phyloP scores from a whole-genome alignment of 495 filamentous ascomycete species.

The Talaromyces wortmannii region DNA sequence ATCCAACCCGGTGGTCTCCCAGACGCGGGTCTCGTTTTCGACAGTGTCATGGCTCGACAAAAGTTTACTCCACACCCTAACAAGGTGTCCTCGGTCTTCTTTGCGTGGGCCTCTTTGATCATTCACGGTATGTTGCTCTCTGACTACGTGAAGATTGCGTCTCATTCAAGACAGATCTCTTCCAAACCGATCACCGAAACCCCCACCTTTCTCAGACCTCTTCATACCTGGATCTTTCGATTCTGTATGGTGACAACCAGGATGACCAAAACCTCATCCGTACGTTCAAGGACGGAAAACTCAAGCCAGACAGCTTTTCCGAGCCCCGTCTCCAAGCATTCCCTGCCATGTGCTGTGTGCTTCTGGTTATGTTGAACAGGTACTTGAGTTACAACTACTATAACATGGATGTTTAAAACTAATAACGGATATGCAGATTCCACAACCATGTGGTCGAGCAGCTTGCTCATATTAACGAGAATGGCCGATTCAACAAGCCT shows the following conservation, averaged over 20 bases:
- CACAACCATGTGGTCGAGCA: slow-evolving; percentile 75
- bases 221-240: slow-evolving; percentile 52
- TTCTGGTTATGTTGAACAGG: slow-evolving; percentile 51
- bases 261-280: slow-evolving; percentile 51
- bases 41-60: slow-evolving; percentile 45
- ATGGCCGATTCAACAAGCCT: slow-evolving; percentile 61
- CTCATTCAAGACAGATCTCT: slow-evolving; percentile 33
- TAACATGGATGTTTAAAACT: not conserved
- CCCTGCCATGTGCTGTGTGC: slow-evolving; percentile 47
- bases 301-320: slow-evolving; percentile 53
- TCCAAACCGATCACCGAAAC: slow-evolving; percentile 50
- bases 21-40: slow-evolving; percentile 47
- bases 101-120: slow-evolving; percentile 51
- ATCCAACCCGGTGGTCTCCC: slow-evolving; percentile 45
- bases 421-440: slow-evolving; percentile 36
- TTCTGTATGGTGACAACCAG: slow-evolving; percentile 49
- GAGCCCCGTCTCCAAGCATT: slow-evolving; percentile 49
- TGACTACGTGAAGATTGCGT: not conserved
- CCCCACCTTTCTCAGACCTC: slow-evolving; percentile 49
- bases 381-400: not conserved
- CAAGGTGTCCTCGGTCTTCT: slow-evolving; percentile 52
- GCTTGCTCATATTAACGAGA: slow-evolving; percentile 64
- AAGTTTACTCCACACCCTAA: slow-evolving; percentile 49
- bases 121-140: slow-evolving; percentile 39
- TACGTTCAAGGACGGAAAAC: slow-evolving; percentile 48